Evolutionary conservation across 2,329 filamentous ascomycete species (phyloP), one percentile per base, ranked within the genome.

Genomic region (Geosmithia morbida): DNA sequence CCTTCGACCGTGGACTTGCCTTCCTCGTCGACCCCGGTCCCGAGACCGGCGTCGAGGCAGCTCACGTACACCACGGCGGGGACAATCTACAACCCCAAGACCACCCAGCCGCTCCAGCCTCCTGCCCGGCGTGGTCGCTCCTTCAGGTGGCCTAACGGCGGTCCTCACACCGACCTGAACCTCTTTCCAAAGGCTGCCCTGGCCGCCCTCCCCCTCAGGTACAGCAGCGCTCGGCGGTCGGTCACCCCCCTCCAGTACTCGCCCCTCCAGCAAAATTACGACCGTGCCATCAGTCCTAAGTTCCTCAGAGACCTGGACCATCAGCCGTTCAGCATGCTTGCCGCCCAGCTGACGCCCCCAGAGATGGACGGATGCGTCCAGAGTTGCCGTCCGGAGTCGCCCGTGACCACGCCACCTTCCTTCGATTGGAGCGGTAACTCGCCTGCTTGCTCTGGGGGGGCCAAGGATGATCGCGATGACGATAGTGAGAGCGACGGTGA

Each of bases 21-120:
- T 37, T 45, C 43, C 18, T 33, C 46, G 17, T 18, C 46, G 16
- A 17, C 47, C 39, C 17, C 44, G 16, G 33, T 37, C 13, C 47
- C 18, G 22, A n/a, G 29, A 29, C 22, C 42, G 29, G 11, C 42
- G 7, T 42, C 33, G 16, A 42, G 30, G 20, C 48, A 46, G 51
- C 62, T 63, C 22, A 69, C 66, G 43, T 77, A 75, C 54, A 77
- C 72, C 16, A 77, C 74, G 7, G 74, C 74, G 19, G 74, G 74
- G n/a, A 75, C 74, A 3, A 63, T 74, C 44, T 76, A 73, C 59
- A 72, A 73, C 33, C 71, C 72, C 2, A 64, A 39, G 2, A 64
- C 64, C 14, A 57, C 64, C 14, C 63, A 66, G 41, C 69, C 70
- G 14, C 61, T 76, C 22, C 72, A 75, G 51, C 66, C 74, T 43